A percentile compares a stretch with the other conserved stretches of the same genome.
Conservation (phyloP, 1,284 basidiomycete species). For the Trichosporon inkin region DNA sequence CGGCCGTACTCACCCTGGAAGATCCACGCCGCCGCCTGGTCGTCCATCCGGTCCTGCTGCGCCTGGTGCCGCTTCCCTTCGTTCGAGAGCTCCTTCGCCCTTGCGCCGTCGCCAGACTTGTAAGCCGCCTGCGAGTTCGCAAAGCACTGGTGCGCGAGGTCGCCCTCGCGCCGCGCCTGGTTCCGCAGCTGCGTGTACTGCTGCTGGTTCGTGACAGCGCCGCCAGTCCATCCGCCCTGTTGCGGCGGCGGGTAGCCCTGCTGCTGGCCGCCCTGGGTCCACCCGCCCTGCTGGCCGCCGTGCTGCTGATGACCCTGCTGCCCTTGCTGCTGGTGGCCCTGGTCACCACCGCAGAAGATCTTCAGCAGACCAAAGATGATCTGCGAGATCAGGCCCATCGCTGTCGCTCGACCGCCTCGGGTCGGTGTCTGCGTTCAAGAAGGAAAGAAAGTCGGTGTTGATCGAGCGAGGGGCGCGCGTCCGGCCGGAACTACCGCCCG, state of each 20-base stretch:
- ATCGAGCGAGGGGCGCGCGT: too few relatives aligned
- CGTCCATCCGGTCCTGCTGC: conserved; percentile 76
- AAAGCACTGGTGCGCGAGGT: conserved; percentile 50
- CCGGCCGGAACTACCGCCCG: too few relatives aligned
- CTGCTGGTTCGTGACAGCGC: conserved; percentile 16
- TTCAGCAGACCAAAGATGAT: conserved; percentile 21
- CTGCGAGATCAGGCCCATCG: neutral
- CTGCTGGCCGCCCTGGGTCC: conserved; percentile 24
- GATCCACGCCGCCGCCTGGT: conserved; percentile 84
- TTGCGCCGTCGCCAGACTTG: conserved; percentile 64
- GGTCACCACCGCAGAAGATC: conserved; percentile 27
- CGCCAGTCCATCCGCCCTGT: conserved; percentile 8
- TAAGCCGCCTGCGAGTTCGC: conserved; percentile 45
- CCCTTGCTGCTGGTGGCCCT: conserved; percentile 24
- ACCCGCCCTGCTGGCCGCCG: conserved; percentile 18
- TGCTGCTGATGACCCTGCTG: conserved; percentile 21
- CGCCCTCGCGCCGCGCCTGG: conserved; percentile 66
- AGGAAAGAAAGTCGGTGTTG: neutral
- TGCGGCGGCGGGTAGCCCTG: conserved; percentile 24
- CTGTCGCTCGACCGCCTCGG: neutral
- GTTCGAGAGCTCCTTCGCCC: conserved; percentile 76
- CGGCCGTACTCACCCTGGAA: conserved; percentile 60
- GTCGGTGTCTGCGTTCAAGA: neutral
- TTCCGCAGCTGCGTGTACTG: conserved; percentile 67
- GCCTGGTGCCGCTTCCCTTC: conserved; percentile 76